These are phyloP conservation scores for Termitomyces sp. DNA, from an alignment of 768 basidiomycete genomes.

Conservation along the genomic window DNA sequence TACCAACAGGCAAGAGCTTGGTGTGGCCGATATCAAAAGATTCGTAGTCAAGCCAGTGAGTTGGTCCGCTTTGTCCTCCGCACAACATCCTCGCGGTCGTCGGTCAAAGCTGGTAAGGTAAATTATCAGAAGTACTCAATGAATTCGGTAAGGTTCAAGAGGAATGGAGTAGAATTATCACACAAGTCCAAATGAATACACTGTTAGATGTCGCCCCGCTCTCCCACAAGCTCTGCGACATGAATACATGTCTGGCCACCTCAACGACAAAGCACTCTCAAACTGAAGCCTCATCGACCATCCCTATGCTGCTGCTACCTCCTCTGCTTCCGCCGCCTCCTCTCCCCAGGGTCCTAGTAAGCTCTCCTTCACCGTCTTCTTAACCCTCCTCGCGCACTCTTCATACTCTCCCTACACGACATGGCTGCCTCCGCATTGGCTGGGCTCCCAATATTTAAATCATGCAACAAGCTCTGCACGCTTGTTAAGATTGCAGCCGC, in stretches of 20 bases:
- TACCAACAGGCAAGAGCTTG: too few species aligned
- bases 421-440: constrained; percentile 98
- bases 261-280: neutral
- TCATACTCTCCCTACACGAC: constrained; percentile 96
- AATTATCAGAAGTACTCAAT: neutral
- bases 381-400: constrained; percentile 94
- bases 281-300: neutral
- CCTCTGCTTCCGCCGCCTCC: neutral
- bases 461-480: constrained; percentile 93
- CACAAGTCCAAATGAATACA: constrained; percentile 4
- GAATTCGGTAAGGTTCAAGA: neutral
- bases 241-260: neutral
- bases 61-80: neutral
- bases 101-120: neutral
- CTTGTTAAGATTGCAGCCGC: constrained; percentile 98
- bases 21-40: too few species aligned
- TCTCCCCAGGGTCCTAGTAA: constrained; percentile 87
- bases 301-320: neutral
- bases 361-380: constrained; percentile 90
- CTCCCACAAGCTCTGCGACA: neutral
- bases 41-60: too few species aligned
- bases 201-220: neutral
- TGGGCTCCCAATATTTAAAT: constrained; percentile 97
- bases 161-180: neutral
- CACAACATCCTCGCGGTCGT: neutral